These are phyloP conservation scores for Ampelocalamus luodianensis DNA, from an alignment of 176 grass and related monocot species.

Conservation along the genomic window DNA sequence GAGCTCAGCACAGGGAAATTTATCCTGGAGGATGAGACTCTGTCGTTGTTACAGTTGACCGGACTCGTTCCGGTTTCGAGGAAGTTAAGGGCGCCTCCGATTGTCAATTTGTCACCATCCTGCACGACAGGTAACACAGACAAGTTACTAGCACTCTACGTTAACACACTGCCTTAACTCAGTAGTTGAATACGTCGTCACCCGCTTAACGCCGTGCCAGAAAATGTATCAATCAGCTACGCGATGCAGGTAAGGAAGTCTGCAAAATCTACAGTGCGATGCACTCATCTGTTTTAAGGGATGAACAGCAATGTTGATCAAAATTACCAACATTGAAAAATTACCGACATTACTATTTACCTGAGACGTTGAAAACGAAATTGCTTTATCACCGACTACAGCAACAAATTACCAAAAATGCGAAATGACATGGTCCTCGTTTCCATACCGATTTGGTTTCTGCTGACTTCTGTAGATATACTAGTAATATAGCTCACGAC, in stretches of 20 bases:
- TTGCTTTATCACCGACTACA: not conserved
- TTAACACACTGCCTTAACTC: not conserved
- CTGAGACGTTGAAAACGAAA: not conserved
- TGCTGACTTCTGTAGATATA: not conserved
- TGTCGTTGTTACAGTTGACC: slow-evolving; percentile 31
- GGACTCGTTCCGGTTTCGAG: not conserved
- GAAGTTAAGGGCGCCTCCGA: not conserved
- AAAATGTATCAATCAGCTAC: too few species aligned
- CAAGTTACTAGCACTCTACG: not conserved
- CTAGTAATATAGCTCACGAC: not conserved
- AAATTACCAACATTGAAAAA: not conserved
- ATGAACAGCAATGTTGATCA: not conserved
- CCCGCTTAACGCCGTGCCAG: not conserved
- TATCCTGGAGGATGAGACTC: not conserved
- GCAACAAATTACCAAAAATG: not conserved
- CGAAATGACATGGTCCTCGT: not conserved
- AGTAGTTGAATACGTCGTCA: not conserved
- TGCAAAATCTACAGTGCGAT: not conserved
- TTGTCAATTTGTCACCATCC: slow-evolving; percentile 17
- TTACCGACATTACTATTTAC: not conserved
- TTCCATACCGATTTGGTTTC: slow-evolving; percentile 10
- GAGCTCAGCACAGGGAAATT: not conserved
- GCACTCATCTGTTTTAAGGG: not conserved
- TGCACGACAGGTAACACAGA: slow-evolving; percentile 12
- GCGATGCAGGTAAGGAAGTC: not conserved